These are phyloP conservation scores for Ceratobasidium sp. DNA, from an alignment of 1,284 basidiomycete genomes.

Conservation along the genomic window DNA sequence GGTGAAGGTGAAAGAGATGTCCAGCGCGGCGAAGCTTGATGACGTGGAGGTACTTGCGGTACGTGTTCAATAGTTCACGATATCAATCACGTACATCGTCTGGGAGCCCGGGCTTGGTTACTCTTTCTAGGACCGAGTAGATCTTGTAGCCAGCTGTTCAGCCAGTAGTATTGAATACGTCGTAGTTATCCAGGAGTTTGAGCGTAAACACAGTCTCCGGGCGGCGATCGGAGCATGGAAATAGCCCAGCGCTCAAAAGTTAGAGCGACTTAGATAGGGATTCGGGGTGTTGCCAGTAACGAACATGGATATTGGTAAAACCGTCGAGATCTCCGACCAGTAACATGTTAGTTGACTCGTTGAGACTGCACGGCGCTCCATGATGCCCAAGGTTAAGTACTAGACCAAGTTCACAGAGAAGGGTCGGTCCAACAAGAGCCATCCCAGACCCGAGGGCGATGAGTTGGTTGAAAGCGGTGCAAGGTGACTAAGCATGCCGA, in stretches of 20 bases:
- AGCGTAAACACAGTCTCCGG: conserved; percentile 15
- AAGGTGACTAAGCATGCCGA: not conserved
- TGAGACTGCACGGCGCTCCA: not conserved
- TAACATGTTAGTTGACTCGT: not conserved
- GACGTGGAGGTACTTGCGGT: conserved; percentile 1
- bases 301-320: not conserved
- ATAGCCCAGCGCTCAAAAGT: not conserved
- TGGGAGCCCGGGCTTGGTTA: conserved; percentile 9
- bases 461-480: not conserved
- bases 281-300: not conserved
- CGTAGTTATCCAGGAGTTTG: not conserved
- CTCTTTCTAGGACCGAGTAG: not conserved
- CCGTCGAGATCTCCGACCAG: conserved; percentile 19
- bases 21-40: not conserved
- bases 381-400: conserved; percentile 11
- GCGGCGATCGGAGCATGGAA: conserved; percentile 17
- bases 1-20: not conserved
- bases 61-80: conserved; percentile 8
- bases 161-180: not conserved
- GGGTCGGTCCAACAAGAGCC: not conserved
- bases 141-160: not conserved
- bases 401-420: not conserved
- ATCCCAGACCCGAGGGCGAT: not conserved
- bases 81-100: conserved; percentile 9
- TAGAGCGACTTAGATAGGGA: not conserved